phyloP scores from a whole-genome alignment of 139 green algal species.

The Astrephomene gubernaculifera region DNA sequence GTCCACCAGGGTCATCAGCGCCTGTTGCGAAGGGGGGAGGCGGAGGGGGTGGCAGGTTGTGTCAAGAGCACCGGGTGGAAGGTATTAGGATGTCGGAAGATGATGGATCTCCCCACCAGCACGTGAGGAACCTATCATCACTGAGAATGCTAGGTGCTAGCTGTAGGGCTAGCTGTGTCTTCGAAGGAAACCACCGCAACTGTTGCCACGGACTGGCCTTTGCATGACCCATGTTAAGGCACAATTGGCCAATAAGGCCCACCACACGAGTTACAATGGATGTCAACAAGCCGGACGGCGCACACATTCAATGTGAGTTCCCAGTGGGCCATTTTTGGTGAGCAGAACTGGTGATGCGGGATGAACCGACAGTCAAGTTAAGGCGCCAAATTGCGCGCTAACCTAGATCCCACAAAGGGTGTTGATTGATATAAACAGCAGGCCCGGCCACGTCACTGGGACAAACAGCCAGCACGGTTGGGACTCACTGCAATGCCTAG shows the following conservation, averaged over 20 bases:
- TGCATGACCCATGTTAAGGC: too few species aligned
- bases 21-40: neutral
- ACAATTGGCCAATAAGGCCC: too few species aligned
- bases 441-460: neutral
- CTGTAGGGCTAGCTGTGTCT: neutral
- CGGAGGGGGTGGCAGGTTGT: neutral
- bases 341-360: too few species aligned
- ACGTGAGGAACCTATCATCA: neutral
- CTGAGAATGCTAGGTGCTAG: neutral
- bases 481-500: neutral
- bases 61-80: neutral
- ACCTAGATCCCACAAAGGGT: too few species aligned
- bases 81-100: neutral
- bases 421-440: neutral
- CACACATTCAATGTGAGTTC: too few species aligned
- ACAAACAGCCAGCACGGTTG: neutral
- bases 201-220: too few species aligned
- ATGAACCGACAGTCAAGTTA: neutral
- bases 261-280: too few species aligned
- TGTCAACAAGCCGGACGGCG: too few species aligned
- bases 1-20: conserved; percentile 16
- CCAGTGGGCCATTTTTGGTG: too few species aligned
- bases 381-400: neutral
- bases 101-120: neutral
- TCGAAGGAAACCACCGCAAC: neutral